Evolutionary conservation across 306 rosid species (phyloP), one percentile per base, ranked within the genome.

Genomic region (Begonia loranthoides): DNA sequence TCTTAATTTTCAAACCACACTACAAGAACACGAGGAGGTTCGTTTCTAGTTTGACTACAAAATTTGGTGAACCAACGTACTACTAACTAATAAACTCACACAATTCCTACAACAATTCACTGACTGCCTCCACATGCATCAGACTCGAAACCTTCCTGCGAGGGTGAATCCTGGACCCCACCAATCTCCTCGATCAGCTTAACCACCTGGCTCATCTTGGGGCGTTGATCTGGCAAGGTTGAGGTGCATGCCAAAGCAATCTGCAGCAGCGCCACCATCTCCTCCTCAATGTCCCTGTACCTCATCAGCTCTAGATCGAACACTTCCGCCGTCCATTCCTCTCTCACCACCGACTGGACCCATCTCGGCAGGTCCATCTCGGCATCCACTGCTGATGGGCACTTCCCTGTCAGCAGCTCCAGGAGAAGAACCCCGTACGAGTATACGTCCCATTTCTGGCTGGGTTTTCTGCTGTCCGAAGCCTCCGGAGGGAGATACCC

Each of bases 261-360:
- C 62, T 79, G 87, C 50, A 88, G 49, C 69, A 88, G 55, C 55
- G 80, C 82, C 62, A 84, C 95, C 97, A 88, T 81, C 57, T 88
- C 97, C 75, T 84, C 97, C 75, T 84, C 93, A 9, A 80, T 82
- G 52, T 88, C 93, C 71, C 73, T 81, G 43, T 81, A 88, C 75
- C 87, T 81, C 97, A 88, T 74, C 56, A 88, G 66, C 77, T 88
- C 97, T 52, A 88, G 67, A 66, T 88, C 97, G 49, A 88, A 88
- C 17, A 88, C 97, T 71, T 88, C 97, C 9, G 95, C 93, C 49
- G 93, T 88, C 97, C 97, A 88, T 16, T 88, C 87, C 65, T 81
- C 96, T 14, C 93, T 73, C 48, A 79, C 97, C 64, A 88, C 97
- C 0, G 97, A 88, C 65, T 82, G 87, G 0, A 88, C 95, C 97